These are phyloP conservation scores for Neurospora pannonica DNA, from an alignment of 495 filamentous ascomycete species.

Conservation along the genomic window DNA sequence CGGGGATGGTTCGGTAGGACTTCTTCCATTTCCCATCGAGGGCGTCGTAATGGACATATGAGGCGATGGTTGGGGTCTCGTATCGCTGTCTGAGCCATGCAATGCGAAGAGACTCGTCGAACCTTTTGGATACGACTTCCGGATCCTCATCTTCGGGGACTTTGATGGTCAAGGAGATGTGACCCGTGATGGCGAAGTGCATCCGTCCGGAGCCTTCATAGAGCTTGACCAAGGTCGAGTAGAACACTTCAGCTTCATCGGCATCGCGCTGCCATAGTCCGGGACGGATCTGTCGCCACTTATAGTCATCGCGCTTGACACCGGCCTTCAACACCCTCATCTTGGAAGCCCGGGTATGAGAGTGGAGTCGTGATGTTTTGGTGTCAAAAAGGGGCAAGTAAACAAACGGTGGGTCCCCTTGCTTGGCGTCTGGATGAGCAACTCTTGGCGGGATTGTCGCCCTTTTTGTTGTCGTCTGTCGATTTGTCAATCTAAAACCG, in stretches of 20 bases:
- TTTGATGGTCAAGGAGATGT: conserved; percentile 13
- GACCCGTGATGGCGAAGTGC: conserved; percentile 31
- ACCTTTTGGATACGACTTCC: neutral
- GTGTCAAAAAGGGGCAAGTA: neutral
- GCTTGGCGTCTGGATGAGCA: neutral
- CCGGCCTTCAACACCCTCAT: neutral
- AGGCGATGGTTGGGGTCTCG: conserved; percentile 35
- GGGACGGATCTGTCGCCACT: conserved; percentile 14
- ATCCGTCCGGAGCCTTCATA: conserved; percentile 30
- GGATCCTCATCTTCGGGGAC: neutral
- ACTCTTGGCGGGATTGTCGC: neutral
- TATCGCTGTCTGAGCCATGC: conserved; percentile 35
- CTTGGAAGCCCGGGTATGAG: neutral
- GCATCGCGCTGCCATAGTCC: conserved; percentile 32
- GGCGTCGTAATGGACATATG: conserved; percentile 22
- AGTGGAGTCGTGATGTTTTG: neutral
- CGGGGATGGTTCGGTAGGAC: conserved; percentile 22
- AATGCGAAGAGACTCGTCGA: conserved; percentile 23
- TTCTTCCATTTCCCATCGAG: conserved; percentile 26
- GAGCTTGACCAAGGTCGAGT: conserved; percentile 24
- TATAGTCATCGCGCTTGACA: neutral
- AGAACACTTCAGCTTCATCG: conserved; percentile 38
- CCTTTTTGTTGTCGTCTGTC: neutral
- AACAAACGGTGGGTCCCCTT: neutral
- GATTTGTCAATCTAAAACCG: too few relatives aligned